phyloP scores from a whole-genome alignment of 2,329 filamentous ascomycete genomes.

The Cladosporium sp. region DNA sequence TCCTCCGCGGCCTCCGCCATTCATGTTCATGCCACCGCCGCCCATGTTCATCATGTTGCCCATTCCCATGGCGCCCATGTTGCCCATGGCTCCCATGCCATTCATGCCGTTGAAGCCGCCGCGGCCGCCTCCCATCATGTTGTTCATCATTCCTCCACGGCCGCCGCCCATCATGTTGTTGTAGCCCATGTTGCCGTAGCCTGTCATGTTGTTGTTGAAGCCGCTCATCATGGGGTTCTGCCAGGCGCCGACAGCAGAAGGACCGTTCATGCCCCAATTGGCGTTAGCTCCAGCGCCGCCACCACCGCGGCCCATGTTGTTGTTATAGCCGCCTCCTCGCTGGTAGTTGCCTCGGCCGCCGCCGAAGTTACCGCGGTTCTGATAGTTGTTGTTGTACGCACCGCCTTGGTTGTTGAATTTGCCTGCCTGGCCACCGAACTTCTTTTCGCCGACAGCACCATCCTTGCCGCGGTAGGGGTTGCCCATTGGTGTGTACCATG shows the following conservation, averaged over 20 bases:
- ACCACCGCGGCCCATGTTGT: slow-evolving; percentile 19
- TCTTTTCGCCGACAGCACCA: slow-evolving; percentile 24
- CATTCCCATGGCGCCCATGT: slow-evolving; percentile 39
- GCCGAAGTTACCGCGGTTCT: slow-evolving; percentile 31
- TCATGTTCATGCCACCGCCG: slow-evolving; percentile 28
- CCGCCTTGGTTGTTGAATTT: slow-evolving; percentile 43
- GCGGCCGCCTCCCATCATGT: slow-evolving; percentile 48
- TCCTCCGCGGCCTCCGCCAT: slow-evolving; percentile 46
- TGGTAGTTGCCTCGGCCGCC: slow-evolving; percentile 27
- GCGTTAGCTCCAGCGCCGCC: slow-evolving; percentile 11
- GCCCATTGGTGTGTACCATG: slow-evolving; percentile 27
- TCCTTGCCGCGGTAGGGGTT: slow-evolving; percentile 84
- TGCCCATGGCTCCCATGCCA: slow-evolving; percentile 38
- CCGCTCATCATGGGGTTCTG: slow-evolving; percentile 28
- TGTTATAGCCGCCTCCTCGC: slow-evolving; percentile 25
- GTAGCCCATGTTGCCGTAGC: slow-evolving; percentile 38
- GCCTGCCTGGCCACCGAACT: slow-evolving; percentile 55
- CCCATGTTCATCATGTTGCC: slow-evolving; percentile 33
- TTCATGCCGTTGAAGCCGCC: slow-evolving; percentile 53
- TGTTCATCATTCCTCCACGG: slow-evolving; percentile 29
- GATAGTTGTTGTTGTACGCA: slow-evolving; percentile 42
- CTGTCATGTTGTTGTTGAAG: slow-evolving; percentile 26
- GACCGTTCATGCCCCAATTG: slow-evolving; percentile 31
- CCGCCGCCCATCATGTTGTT: slow-evolving; percentile 33
- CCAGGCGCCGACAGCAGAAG: slow-evolving; percentile 19